Base-by-base conservation (phyloP, 108 stramenopile species). In the Skeletonema grethae region DNA sequence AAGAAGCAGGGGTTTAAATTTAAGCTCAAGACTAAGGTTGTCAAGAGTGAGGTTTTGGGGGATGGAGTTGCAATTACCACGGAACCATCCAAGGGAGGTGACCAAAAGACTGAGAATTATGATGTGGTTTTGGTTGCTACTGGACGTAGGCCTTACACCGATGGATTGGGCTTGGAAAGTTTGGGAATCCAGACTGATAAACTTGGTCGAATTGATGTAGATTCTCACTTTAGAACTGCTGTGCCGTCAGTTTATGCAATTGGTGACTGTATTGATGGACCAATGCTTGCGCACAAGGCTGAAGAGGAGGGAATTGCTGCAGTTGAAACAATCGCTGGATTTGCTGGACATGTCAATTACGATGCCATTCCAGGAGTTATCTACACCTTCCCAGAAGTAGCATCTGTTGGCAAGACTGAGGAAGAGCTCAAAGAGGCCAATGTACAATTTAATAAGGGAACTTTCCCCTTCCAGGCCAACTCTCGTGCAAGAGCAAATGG, bases 231-330 rank as follows among this genome's bases (percentile, higher is more conserved):
- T 83, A 82, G 87, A 55, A 98, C 98, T 39, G 85, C 87, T 32
- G 95, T 99, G 5, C 98, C 97, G 18, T 83, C 77, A 36, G 86
- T 99, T 53, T 98, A 91, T 73, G 99, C 99, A 57, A 97, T 98
- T 80, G 99, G 97, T 58, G 98, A 98, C 78, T 93, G 90, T 67
- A 97, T 99, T 70, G 94, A 97, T 71, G 99, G 99, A n/a, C 98
- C 99, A 62, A 99, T 99, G 99, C 84, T 99, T 56, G 99, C 99
- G 7, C 99, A 99, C 94, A 99, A 99, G 88, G 99, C 99, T 20
- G 99, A 99, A 84, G 98, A 99, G 77, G 99, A 99, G 76, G 97
- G 98, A 32, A 97, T 98, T 76, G 99, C 98, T 12, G 91, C 90
- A 60, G 95, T 97, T 12, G 99, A 99, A 83, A 95, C 77, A 39